Base-by-base conservation (phyloP, 345 rosid species). In the Heritiera littoralis region DNA sequence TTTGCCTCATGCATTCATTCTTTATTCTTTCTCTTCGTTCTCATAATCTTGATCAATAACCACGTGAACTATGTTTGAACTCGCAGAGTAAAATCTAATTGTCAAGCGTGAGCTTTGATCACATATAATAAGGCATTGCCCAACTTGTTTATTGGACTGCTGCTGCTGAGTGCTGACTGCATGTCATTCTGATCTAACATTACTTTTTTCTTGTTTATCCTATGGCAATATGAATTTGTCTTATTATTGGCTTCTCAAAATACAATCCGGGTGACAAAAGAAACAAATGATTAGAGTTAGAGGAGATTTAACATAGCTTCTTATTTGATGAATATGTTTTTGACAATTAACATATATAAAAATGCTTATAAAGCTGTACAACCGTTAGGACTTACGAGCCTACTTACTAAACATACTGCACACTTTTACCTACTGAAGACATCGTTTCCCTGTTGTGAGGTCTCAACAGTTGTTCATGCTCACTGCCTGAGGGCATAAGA, bases 391-490 rank as follows among this genome's bases (percentile, higher is more conserved):
- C 45, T 43, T 43, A 11, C 49, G 10, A 17, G 58, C 35, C 56
- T 17, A 60, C 2, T 66, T 40, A 83, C 0, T 49, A 60, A 77
- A 59, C 75, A 74, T 40, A 72, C 40, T 75, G 81, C 45, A 43
- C 15, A 3, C 54, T 66, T 78, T 64, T 77, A 60, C 83, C 83
- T 5, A 66, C 87, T 9, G 72, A 56, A 18, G 85, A 72, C 72
- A 81, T 17, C 3, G 84, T 83, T 75, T 85, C 90, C 85, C 98
- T 88, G 65, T 84, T 78, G 86, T 95, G 98, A 77, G 96, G 92
- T 72, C 61, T 69, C 38, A 72, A 81, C 40, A 90, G 90, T 49
- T 63, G 72, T 20, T 84, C 87, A 69, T 85, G 85, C 65, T 87
- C 93, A 4, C 88, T 88, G 28, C 82, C 89, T 1, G 84, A 81